A percentile compares a stretch with the other conserved stretches of the same genome.
phyloP scores from a whole-genome alignment of 495 filamentous ascomycete species.

The Aspergillus asperescens region DNA sequence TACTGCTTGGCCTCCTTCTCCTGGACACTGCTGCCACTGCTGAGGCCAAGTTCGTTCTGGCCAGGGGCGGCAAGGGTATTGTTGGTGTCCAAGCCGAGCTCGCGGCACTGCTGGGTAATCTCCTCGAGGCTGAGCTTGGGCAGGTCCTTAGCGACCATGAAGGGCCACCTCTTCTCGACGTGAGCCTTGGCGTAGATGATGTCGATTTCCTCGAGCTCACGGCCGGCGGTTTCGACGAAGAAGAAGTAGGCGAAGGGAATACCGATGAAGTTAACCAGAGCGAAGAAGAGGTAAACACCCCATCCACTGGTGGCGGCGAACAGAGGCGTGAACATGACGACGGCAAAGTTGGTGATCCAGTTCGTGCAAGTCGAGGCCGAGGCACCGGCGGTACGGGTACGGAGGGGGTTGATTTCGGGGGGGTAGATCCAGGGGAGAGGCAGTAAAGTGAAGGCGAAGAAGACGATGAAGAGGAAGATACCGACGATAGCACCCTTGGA shows the following conservation, averaged over 20 bases:
- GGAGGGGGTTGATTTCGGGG: conserved; percentile 68
- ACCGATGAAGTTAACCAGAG: conserved; percentile 60
- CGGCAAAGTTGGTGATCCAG: conserved; percentile 46
- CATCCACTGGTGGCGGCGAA: conserved; percentile 28
- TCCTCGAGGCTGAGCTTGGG: conserved; percentile 36
- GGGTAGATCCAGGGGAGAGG: conserved; percentile 68
- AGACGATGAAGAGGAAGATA: conserved; percentile 38
- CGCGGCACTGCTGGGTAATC: conserved; percentile 27
- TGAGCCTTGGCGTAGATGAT: conserved; percentile 42
- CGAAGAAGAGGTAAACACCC: conserved; percentile 58
- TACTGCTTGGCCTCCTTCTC: conserved; percentile 19
- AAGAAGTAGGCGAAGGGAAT: conserved; percentile 61
- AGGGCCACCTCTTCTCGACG: conserved; percentile 32
- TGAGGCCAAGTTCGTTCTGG: conserved; percentile 19
- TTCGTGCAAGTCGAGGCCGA: conserved; percentile 42
- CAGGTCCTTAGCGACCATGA: conserved; percentile 28
- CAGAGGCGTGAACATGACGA: conserved; percentile 45
- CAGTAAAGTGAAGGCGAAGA: conserved; percentile 38
- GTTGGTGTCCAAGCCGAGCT: conserved; percentile 29
- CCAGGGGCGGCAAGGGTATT: conserved; percentile 10
- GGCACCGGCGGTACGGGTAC: conserved; percentile 61
- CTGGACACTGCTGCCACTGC: conserved; percentile 23
- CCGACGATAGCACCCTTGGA: conserved; percentile 37
- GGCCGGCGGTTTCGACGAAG: conserved; percentile 63
- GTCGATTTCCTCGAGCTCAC: conserved; percentile 72